Conservation (phyloP, 768 basidiomycete genomes). For the Royoungia palumana region DNA sequence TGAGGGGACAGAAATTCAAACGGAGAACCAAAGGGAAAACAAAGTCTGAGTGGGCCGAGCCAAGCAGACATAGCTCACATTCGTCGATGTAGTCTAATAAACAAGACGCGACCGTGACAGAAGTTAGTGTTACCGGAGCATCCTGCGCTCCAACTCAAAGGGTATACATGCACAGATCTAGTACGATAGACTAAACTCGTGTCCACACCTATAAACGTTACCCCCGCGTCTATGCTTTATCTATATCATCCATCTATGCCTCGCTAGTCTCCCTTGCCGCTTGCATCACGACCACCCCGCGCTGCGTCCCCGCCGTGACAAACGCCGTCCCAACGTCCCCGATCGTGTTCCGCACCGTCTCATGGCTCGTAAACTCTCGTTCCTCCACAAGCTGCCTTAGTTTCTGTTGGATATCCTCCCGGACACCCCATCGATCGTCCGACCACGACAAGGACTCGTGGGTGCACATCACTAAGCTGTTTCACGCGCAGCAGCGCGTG, state of each 20-base stretch:
- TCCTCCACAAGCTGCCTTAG: slow-evolving; percentile 46
- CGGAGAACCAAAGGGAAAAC: no score
- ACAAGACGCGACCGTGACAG: no score
- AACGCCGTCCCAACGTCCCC: slow-evolving; percentile 83
- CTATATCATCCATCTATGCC: not conserved
- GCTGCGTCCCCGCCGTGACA: slow-evolving; percentile 55
- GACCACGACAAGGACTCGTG: slow-evolving; percentile 56
- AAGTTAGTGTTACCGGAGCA: no score
- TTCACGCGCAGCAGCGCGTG: slow-evolving; percentile 45
- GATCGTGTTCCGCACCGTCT: slow-evolving; percentile 66
- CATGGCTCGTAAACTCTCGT: slow-evolving; percentile 4
- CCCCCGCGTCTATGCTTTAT: no score
- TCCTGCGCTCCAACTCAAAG: no score
- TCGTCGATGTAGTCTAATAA: no score
- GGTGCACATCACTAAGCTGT: slow-evolving; percentile 23
- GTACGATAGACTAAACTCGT: no score
- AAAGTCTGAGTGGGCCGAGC: no score
- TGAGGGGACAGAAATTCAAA: no score
- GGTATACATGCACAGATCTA: no score
- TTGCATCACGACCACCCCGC: slow-evolving; percentile 69
- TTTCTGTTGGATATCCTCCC: slow-evolving; percentile 58
- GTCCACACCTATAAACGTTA: no score
- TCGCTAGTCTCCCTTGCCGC: slow-evolving; percentile 35
- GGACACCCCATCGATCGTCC: slow-evolving; percentile 74
- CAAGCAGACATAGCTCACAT: no score